Conservation (phyloP, 805 yeast species). For the Pichia membranifaciens region DNA sequence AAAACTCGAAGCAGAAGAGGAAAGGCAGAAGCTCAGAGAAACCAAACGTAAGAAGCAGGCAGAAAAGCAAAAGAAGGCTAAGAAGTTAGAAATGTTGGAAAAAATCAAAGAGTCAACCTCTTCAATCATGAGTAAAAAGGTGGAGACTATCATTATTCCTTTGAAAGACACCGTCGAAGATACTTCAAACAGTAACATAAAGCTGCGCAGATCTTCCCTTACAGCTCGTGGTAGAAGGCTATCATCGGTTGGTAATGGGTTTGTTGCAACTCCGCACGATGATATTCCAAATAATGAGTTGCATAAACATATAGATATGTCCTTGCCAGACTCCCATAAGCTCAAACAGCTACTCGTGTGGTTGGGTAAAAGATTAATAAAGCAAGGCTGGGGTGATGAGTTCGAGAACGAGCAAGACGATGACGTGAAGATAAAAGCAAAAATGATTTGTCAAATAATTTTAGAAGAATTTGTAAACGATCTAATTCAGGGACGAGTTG, state of each 20-base stretch:
- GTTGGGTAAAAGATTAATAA: constrained; percentile 52
- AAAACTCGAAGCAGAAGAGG: constrained; percentile 11
- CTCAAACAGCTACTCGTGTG: constrained; percentile 66
- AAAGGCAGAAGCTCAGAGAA: constrained; percentile 15
- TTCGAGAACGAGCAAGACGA: constrained; percentile 10
- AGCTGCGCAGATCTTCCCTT: constrained; percentile 42
- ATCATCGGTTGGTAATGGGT: constrained; percentile 72
- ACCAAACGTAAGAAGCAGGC: neutral
- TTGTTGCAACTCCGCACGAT: constrained; percentile 59
- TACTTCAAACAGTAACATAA: neutral
- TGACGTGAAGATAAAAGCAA: constrained; percentile 3
- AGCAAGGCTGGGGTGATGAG: constrained; percentile 14
- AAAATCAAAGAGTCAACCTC: constrained; percentile 8
- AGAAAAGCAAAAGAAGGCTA: constrained; percentile 1
- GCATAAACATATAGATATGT: constrained; percentile 55
- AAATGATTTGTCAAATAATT: constrained; percentile 31
- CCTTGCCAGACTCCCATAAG: constrained; percentile 64
- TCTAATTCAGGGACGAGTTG: constrained; percentile 50
- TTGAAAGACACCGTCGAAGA: constrained; percentile 5
- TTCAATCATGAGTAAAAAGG: neutral
- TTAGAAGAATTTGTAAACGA: constrained; percentile 58
- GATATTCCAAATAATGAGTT: constrained; percentile 50
- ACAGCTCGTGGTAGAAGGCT: constrained; percentile 62
- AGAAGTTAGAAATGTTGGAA: constrained; percentile 1
- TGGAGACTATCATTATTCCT: constrained; percentile 13